Base-by-base conservation (phyloP, 441 rosid genomes). In the Populus tomentosa region DNA sequence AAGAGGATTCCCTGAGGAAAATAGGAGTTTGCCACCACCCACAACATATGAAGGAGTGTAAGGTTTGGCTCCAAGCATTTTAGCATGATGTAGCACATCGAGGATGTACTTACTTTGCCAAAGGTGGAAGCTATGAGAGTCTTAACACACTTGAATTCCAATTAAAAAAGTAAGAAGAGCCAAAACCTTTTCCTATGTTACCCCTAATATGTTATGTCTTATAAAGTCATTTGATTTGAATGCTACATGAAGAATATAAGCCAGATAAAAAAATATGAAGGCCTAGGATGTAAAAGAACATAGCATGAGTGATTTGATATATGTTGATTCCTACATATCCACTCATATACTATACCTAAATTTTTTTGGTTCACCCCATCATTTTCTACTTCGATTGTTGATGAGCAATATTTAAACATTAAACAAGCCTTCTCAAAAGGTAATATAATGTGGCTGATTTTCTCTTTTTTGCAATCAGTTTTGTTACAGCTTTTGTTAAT, bases 381-480 rank as follows among this genome's bases (percentile, higher is more conserved):
- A 72, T 50, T 68, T 8, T n/a, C 63, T 14, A 28, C 24, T 70
- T 0, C 10, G 10, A 36, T 2, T 36, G 10, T 36, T 36, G 40
- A 0, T 36, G 2, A 7, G 70, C 30, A 75, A 9, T 65, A 66
- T 75, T 65, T 40, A 40, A 42, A 75, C 65, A 59, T 68, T 50
- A 69, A 76, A 69, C 16, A 18, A 6, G 69, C 74, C 59, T 53
- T 36, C 69, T 24, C 7, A 59, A 1, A 69, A 69, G 74, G 69
- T 69, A 69, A 76, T 69, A 69, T 69, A 75, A 67, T 46, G 32
- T 75, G 66, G 35, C 10, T 9, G 46, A 76, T 53, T 69, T 69
- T 9, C 56, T 23, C 5, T 68, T 0, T 53, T 76, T 66, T 66
- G 23, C 14, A 78, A 33, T 77, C 4, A 64, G 28, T 59, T 59